Conservation (phyloP, 2,329 filamentous ascomycete genomes). For the Phoma sp. region DNA sequence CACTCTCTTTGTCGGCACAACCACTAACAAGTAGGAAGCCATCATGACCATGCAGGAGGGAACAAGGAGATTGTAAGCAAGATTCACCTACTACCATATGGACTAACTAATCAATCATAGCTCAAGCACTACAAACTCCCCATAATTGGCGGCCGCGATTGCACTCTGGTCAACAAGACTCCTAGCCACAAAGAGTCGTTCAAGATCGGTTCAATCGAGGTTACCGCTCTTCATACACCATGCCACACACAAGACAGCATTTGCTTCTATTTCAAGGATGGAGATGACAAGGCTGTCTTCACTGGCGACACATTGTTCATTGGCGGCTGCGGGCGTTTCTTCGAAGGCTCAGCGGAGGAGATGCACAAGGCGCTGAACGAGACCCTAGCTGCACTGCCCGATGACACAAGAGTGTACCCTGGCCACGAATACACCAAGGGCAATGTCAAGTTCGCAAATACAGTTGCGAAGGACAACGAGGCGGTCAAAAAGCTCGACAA, state of each 20-base stretch:
- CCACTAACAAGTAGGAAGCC: constrained; percentile 62
- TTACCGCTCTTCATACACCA: constrained; percentile 91
- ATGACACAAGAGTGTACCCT: constrained; percentile 92
- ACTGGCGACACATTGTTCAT: constrained; percentile 97
- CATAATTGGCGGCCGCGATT: constrained; percentile 89
- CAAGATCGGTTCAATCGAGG: constrained; percentile 80
- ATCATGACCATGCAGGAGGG: constrained; percentile 93
- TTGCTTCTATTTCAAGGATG: constrained; percentile 90
- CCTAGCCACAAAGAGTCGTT: constrained; percentile 79
- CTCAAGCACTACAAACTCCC: constrained; percentile 69
- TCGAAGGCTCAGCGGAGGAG: constrained; percentile 82
- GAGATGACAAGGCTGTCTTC: constrained; percentile 79
- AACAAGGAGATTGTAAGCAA: constrained; percentile 76
- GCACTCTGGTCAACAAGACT: constrained; percentile 78
- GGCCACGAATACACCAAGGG: constrained; percentile 98
- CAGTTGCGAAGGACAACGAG: constrained; percentile 73
- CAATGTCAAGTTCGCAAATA: constrained; percentile 87
- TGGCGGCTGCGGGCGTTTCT: constrained; percentile 93
- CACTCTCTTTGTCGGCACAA: too few species aligned
- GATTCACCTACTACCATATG: not conserved
- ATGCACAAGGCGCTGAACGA: constrained; percentile 95
- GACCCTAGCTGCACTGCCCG: constrained; percentile 78
- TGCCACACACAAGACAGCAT: constrained; percentile 99
- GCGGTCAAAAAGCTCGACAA: constrained; percentile 75
- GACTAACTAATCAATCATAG: constrained; percentile 42